Percentiles rank a stretch among this genome's conserved stretches.
phyloP scores from a whole-genome alignment of 2,329 filamentous ascomycete species.

The Atkinsonella hypoxylon region DNA sequence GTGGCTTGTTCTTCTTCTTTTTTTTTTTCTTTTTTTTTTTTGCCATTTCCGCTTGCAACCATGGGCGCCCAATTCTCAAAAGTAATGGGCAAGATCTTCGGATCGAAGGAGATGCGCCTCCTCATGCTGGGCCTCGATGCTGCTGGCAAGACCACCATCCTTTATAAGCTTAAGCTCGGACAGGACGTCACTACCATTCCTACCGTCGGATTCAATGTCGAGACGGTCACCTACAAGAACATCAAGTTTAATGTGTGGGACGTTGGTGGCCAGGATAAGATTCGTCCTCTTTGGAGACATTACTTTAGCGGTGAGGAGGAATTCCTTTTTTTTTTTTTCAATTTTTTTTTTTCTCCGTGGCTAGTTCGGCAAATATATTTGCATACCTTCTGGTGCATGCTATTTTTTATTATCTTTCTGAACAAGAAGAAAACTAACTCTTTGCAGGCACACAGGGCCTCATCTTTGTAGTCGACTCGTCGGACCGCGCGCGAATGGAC shows the following conservation, averaged over 20 bases:
- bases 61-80: constrained; percentile 95
- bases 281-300: constrained; percentile 91
- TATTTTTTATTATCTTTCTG: not conserved
- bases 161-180: constrained; percentile 98
- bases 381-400: too few relatives aligned
- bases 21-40: too few relatives aligned
- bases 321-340: too few relatives aligned
- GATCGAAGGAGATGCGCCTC: constrained; percentile 97
- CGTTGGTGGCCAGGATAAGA: constrained; percentile 98
- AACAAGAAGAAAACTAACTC: not conserved
- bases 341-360: too few relatives aligned
- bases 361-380: too few relatives aligned
- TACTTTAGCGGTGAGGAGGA: constrained; percentile 82
- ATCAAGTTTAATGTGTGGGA: constrained; percentile 99
- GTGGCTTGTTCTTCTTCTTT: too few relatives aligned
- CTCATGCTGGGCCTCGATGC: constrained; percentile 97
- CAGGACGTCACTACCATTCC: constrained; percentile 98
- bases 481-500: constrained; percentile 80
- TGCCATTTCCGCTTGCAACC: not conserved
- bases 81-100: constrained; percentile 97
- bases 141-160: constrained; percentile 96
- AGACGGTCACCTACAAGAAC: constrained; percentile 98
- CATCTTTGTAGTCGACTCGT: constrained; percentile 97
- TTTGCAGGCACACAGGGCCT: constrained; percentile 81
- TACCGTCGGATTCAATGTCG: constrained; percentile 98